Base-by-base conservation (phyloP, 768 basidiomycete genomes). In the Russula brevipes region DNA sequence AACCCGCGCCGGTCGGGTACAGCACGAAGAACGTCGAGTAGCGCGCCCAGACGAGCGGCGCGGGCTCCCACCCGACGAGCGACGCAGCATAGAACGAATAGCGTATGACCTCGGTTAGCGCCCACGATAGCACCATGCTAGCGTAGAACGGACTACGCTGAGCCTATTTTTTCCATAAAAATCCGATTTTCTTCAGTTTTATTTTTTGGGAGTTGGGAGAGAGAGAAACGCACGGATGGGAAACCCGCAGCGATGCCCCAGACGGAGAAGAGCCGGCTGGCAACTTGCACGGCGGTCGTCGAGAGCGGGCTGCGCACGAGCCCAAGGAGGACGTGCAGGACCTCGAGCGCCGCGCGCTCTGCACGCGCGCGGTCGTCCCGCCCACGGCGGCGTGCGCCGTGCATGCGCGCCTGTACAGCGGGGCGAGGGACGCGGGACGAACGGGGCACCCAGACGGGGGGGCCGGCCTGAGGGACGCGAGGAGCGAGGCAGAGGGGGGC, bases 101-200 rank as follows among this genome's bases (percentile, higher is more conserved):
- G 36, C 97, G 91, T 60, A 95, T 85, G 52, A 95, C 84, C 75
- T 99, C 97, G 16, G 94, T 91, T 55, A 86, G 64, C 0, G 91
- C 88, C 97, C 97, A 98, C 0, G 95, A 89, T 64, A 96, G 75
- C 58, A 98, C 82, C 93, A 98, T 96, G 54, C 88, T 86, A 6
- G 91, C 83, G 77, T 91, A 98, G 33, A 94, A 72, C 4, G 97
- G 91, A 70, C 84, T 86, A 4, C 78, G 71, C 66, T 84, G 88
- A 33, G 89, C 81, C 85, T 38, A 10, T 2, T n/a, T 53, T 38
- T 53, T 36, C 19, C 5, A 42, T 5, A 45, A 19, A 45, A 44
- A 44, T 17, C 17, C 8, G 14, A 14, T 5, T 12, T 12, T 11
- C 42, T 2, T 45, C 7, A 9, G 14, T 14, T n/a, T 45, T 7